phyloP scores from a whole-genome alignment of 805 yeast species.

The Cyberlindnera samutprakarnensis region DNA sequence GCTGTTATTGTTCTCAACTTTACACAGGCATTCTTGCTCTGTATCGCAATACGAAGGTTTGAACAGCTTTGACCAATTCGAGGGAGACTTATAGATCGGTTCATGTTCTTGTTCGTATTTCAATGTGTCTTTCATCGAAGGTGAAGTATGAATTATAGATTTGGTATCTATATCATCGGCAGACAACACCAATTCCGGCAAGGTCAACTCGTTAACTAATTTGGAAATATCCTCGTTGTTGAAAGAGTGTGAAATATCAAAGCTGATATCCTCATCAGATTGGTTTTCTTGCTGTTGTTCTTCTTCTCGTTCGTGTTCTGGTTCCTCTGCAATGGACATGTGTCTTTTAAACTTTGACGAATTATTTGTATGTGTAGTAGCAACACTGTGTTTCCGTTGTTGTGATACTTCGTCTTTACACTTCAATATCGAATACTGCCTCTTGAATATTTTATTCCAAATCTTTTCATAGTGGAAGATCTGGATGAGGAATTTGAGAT shows the following conservation, averaged over 20 bases:
- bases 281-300: background rate
- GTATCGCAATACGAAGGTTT: background rate
- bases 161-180: conserved; percentile 15
- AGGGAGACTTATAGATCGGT: too few relatives aligned
- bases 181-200: conserved; percentile 13
- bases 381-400: conserved; percentile 16
- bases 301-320: conserved; percentile 5
- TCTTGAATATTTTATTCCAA: conserved; percentile 28
- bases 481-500: conserved; percentile 36
- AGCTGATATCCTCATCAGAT: conserved; percentile 1
- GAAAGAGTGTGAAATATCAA: conserved; percentile 9
- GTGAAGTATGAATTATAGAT: conserved; percentile 11
- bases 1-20: background rate
- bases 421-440: conserved; percentile 24
- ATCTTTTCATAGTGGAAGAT: conserved; percentile 38
- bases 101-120: too few relatives aligned
- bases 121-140: background rate
- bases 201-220: conserved; percentile 8
- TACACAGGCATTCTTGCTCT: background rate
- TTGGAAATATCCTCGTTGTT: conserved; percentile 8
- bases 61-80: background rate
- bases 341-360: conserved; percentile 13
- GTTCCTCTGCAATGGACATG: conserved; percentile 15
- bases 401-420: conserved; percentile 20
- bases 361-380: conserved; percentile 14